A percentile compares a stretch with the other conserved stretches of the same genome.
phyloP scores from a whole-genome alignment of 768 basidiomycete genomes.

The Tremella fuciformis region DNA sequence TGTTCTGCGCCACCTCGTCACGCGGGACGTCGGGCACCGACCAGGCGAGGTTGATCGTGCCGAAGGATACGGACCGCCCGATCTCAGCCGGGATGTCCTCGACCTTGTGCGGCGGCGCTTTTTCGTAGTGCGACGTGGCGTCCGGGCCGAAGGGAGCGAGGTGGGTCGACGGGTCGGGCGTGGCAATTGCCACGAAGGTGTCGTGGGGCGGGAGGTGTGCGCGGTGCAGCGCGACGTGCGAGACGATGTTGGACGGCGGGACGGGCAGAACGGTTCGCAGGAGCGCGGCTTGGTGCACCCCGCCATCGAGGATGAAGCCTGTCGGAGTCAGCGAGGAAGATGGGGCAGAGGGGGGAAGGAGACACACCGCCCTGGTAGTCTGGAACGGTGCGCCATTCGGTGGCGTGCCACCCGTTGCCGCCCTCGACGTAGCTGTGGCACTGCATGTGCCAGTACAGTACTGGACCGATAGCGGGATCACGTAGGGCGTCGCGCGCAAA shows the following conservation, averaged over 20 bases:
- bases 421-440: constrained; percentile 60
- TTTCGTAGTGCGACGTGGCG: not conserved
- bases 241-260: constrained; percentile 62
- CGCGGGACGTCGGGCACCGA: constrained; percentile 29
- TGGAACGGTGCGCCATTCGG: constrained; percentile 77
- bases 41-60: constrained; percentile 40
- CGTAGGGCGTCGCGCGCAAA: constrained; percentile 25
- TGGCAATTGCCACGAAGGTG: constrained; percentile 59
- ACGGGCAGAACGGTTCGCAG: constrained; percentile 62
- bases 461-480: constrained; percentile 59
- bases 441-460: constrained; percentile 65
- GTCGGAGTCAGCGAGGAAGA: constrained; percentile 55
- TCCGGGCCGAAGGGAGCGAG: constrained; percentile 35
- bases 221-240: constrained; percentile 66
- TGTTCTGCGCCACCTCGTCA: constrained; percentile 15
- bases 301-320: constrained; percentile 68
- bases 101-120: constrained; percentile 12
- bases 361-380: constrained; percentile 56
- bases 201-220: constrained; percentile 74
- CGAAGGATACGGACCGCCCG: constrained; percentile 38
- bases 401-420: constrained; percentile 72
- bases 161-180: constrained; percentile 17
- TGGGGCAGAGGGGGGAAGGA: too few species aligned
- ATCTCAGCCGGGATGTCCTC: constrained; percentile 20
- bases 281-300: constrained; percentile 44